phyloP scores from a whole-genome alignment of 2,329 filamentous ascomycete genomes.

The Ophiosphaerella korrae region DNA sequence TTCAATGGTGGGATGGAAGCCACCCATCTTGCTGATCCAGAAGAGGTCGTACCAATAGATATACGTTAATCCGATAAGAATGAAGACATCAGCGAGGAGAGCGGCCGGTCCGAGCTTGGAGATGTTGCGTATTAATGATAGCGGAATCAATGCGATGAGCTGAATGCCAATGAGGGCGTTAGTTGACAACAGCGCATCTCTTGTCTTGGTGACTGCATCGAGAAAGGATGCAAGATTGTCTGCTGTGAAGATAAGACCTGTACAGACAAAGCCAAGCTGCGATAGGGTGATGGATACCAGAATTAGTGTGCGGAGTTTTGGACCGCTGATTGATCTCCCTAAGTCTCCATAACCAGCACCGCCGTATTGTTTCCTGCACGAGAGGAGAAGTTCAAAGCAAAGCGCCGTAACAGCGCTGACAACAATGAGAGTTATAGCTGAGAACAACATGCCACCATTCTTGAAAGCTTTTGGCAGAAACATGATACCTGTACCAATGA shows the following conservation, averaged over 20 bases:
- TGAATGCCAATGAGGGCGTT: constrained; percentile 69
- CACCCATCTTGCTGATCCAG: constrained; percentile 57
- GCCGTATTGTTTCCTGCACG: constrained; percentile 67
- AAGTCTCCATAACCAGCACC: constrained; percentile 78
- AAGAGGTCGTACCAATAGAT: constrained; percentile 74
- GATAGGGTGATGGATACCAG: constrained; percentile 73
- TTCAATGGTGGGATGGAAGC: constrained; percentile 65
- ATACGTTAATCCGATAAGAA: constrained; percentile 71
- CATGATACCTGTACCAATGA: constrained; percentile 81
- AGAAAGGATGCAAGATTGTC: constrained; percentile 74
- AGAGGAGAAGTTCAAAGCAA: constrained; percentile 73
- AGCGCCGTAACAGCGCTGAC: constrained; percentile 70
- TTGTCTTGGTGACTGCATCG: constrained; percentile 61
- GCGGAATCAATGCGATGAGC: constrained; percentile 66
- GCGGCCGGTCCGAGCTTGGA: constrained; percentile 73
- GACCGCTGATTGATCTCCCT: constrained; percentile 68
- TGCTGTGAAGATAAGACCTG: constrained; percentile 77
- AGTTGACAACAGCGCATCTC: constrained; percentile 57
- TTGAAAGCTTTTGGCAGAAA: constrained; percentile 80
- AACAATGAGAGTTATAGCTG: constrained; percentile 68
- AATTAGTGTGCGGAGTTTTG: constrained; percentile 67
- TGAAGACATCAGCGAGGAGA: constrained; percentile 73
- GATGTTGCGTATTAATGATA: constrained; percentile 75
- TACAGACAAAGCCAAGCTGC: constrained; percentile 78
- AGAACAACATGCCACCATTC: constrained; percentile 78